phyloP scores from a whole-genome alignment of 345 rosid genomes.

The Ceriops tagal region DNA sequence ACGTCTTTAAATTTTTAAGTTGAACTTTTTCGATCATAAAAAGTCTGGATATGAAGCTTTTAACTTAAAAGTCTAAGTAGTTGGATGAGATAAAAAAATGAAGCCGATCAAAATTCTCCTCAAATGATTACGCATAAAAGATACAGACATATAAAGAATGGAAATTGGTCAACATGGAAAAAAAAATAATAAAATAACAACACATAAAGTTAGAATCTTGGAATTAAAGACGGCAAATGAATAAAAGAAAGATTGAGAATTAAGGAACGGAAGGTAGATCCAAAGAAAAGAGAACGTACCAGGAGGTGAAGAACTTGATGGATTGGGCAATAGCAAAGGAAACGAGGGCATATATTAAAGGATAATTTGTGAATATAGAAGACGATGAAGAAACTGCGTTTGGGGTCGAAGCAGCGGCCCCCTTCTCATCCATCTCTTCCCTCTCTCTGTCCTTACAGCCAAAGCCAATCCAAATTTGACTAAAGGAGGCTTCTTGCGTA shows the following conservation, averaged over 20 bases:
- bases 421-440: slow-evolving; percentile 28
- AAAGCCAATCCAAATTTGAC: too few relatives aligned
- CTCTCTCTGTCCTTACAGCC: too few relatives aligned
- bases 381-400: slow-evolving; percentile 27
- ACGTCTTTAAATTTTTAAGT: too few relatives aligned
- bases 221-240: neutral
- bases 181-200: too few relatives aligned
- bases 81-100: too few relatives aligned
- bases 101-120: neutral
- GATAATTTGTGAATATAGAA: slow-evolving; percentile 50
- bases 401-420: slow-evolving; percentile 15
- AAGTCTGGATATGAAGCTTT: too few relatives aligned
- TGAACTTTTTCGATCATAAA: too few relatives aligned
- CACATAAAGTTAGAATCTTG: neutral
- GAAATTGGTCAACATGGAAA: too few relatives aligned
- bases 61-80: too few relatives aligned
- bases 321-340: slow-evolving; percentile 65
- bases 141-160: too few relatives aligned
- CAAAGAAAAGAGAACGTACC: slow-evolving; percentile 35
- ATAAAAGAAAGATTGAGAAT: neutral
- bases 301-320: slow-evolving; percentile 59
- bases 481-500: too few relatives aligned
- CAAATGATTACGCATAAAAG: neutral
- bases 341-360: slow-evolving; percentile 55
- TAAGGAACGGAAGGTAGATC: neutral